Evolutionary conservation across 129 eudicot genomes (phyloP), one percentile per base, ranked within the genome.

Genomic region (Pseudognaphalium luteoalbum): DNA sequence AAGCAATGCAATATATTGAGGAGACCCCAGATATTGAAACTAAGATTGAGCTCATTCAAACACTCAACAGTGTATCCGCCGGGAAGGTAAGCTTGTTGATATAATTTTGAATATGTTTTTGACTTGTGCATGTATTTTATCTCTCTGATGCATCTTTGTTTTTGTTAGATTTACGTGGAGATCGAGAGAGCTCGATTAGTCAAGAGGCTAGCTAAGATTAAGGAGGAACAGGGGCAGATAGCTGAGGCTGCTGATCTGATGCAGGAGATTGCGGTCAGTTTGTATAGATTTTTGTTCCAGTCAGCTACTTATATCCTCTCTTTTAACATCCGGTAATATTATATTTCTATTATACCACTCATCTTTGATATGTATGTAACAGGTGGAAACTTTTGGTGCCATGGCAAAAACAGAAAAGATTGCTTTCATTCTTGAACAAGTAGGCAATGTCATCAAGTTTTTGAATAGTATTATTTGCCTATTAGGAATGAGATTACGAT

Each of bases 171-270:
- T 39, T 93, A 83, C 85, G 96, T 90, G 63, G 98, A 93, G 79
- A 85, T 90, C 22, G 98, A 93, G 85, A 82, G 98, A 65, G 96
- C 96, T 50, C 92, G 95, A 30, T 85, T 93, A 80, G 82, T 90
- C 21, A 93, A 87, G 82, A 86, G 73, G 65, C 91, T 93, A 77
- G 96, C 98, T 60, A 90, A 86, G 83, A 90, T 93, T 34, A 90
- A 93, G 77, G 98, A 93, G 81, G 96, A 88, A 59, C 96, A 93
- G 66, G 98, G 98, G 35, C 85, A 81, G 33, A 88, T 93, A 54
- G 94, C 92, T 19, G 98, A 93, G 83, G 98, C 98, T 80, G 98
- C 98, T 33, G 97, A 93, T 81, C 71, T 93, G 81, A 93, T 93
- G 98, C 98, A 93, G 79, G 98, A 93, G 81, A 77, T 93, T 78